Conservation (phyloP, 768 basidiomycete species). For the Dentipellis sp. region DNA sequence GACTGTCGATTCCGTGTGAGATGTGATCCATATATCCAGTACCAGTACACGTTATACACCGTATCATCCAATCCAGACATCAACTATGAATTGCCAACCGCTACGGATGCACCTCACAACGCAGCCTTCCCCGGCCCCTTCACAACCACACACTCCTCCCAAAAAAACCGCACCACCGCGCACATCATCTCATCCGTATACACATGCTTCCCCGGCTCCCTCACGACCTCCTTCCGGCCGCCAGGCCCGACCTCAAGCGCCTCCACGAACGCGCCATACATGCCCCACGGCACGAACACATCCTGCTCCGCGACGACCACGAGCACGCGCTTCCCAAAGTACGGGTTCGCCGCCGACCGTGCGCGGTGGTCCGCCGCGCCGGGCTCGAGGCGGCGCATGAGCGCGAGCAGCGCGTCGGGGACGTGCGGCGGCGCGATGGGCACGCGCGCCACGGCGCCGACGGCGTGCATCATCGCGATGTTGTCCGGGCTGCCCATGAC, state of each 20-base stretch:
- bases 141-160: constrained; percentile 6
- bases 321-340: constrained; percentile 63
- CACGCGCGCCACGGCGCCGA: constrained; percentile 38
- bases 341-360: constrained; percentile 35
- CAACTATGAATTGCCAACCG: too few species aligned
- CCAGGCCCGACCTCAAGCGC: constrained; percentile 17
- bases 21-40: too few species aligned
- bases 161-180: constrained; percentile 14
- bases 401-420: constrained; percentile 40
- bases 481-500: constrained; percentile 68
- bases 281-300: constrained; percentile 24
- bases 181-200: constrained; percentile 28
- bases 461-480: constrained; percentile 40
- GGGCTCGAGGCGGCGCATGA: constrained; percentile 41
- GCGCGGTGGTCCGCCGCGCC: constrained; percentile 31
- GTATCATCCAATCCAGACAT: too few species aligned
- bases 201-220: constrained; percentile 26
- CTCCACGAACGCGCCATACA: constrained; percentile 22
- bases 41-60: too few species aligned
- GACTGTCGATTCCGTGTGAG: too few species aligned
- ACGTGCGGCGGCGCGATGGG: constrained; percentile 42
- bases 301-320: constrained; percentile 51
- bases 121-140: too few species aligned
- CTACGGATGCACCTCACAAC: too few species aligned
- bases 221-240: constrained; percentile 24